Base-by-base conservation (phyloP, 139 green algal genomes). In the Chlamydomonas schloesseri region DNA sequence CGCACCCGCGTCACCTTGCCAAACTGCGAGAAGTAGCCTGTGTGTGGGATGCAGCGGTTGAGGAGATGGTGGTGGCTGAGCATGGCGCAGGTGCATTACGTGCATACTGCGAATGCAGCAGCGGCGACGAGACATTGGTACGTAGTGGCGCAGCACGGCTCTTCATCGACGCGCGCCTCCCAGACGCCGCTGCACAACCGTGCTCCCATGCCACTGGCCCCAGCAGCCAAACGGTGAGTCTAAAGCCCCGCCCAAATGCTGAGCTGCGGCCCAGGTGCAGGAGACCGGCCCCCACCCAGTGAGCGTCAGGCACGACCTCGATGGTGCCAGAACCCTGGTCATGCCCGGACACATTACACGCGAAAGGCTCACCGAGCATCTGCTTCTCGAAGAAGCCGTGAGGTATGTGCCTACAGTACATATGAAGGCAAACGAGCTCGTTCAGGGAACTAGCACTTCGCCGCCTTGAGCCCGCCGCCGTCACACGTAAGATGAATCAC, bases 331-430 rank as follows among this genome's bases (percentile, higher is more conserved):
- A 47, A 29, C n/a, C 65, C 31, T 20, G 11, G 13, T 20, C 37
- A 1, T 47, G 23, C 8, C 31, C 29, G 71, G 29, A 10, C 15
- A 3, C n/a, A n/a, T n/a, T n/a, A n/a, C n/a, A n/a, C n/a, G n/a
- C n/a, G n/a, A 15, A 36, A 13, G 4, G 84, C 90, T 64, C 64
- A 97, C 96, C 96, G 85, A 96, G 94, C 81, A 99, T 83, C 73
- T 98, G 78, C 34, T 96, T 92, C 89, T 99, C 97, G 64, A 95
- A 99, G 57, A 99, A 98, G 1, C 97, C 97, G 75, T 98, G 97
- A 0, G 97, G 97, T 21, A 99, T 18, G 62, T 98, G 95, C 78
- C 96, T 98, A 89, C 73, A 84, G 8, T 50, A 1, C 29, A 18
- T 13, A 57, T 46, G 10, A 2, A 33, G 37, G 1, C 10, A 17